These are phyloP conservation scores for Leishmania turanica DNA, from an alignment of 208 protist genomes.

Conservation along the genomic window DNA sequence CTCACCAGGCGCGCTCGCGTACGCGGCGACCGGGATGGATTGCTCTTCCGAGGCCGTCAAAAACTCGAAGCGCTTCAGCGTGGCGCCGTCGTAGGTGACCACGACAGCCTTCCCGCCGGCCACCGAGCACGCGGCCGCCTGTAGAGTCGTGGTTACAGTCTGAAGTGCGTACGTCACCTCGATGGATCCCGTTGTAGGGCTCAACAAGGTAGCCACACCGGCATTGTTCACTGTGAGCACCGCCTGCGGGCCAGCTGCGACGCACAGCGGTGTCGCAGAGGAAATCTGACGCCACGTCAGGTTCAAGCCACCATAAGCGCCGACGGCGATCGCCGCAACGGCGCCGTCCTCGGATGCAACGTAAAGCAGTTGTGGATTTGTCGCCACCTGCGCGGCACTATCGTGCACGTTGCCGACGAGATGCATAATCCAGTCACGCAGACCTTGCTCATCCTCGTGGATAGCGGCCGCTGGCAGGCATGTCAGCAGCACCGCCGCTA, in stretches of 20 bases:
- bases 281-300: conserved; percentile 70
- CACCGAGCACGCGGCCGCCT: conserved; percentile 44
- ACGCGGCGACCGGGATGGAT: conserved; percentile 20
- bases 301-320: conserved; percentile 30
- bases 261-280: conserved; percentile 51
- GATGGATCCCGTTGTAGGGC: conserved; percentile 50
- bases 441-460: conserved; percentile 88
- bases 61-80: conserved; percentile 45
- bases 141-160: conserved; percentile 1
- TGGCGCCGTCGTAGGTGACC: conserved; percentile 28
- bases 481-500: conserved; percentile 2
- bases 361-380: conserved; percentile 42
- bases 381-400: conserved; percentile 42
- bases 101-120: conserved; percentile 30
- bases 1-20: conserved; percentile 1
- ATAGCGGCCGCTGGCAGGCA: conserved; percentile 42
- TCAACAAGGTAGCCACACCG: conserved; percentile 56
- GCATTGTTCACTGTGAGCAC: conserved; percentile 51
- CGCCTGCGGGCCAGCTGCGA: conserved; percentile 30
- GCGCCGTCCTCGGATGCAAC: conserved; percentile 70
- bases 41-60: conserved; percentile 40
- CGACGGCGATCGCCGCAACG: conserved; percentile 57
- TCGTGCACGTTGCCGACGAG: conserved; percentile 77
- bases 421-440: conserved; percentile 81
- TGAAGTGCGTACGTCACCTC: conserved; percentile 54